Evolutionary conservation across 768 basidiomycete genomes (phyloP), one percentile per base, ranked within the genome.

Genomic region (Lyophyllum shimeji): DNA sequence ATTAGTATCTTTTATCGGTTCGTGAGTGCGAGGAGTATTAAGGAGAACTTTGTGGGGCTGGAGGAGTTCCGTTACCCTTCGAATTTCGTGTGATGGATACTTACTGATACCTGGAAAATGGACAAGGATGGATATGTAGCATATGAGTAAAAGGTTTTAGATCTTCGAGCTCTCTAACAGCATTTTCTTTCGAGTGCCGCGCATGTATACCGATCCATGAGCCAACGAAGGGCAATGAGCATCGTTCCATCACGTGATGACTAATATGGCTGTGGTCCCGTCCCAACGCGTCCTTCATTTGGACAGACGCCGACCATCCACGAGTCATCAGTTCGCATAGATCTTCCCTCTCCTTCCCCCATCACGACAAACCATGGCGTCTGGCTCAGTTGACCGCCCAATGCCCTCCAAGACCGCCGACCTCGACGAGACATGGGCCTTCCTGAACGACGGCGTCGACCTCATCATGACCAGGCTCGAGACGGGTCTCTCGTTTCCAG

Each of bases 391-490:
- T 5, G 33, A 51, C 31, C 29, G 71, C 11, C 63, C 60, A 31
- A 86, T 92, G 82, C 90, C 89, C 0, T 77, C 84, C 46, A 75
- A 83, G 42, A 78, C 72, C 20, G 84, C 90, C 17, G 93, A 94
- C 66, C 80, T 94, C 42, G 82, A 83, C n/a, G 90, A 90, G 58
- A 94, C 91, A 33, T 95, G 93, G 93, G 72, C 80, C 15, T 95
- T 87, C 67, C 82, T 95, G 58, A 86, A 87, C 70, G 84, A 86
- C 39, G 86, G 86, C 50, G 90, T 93, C 56, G 90, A 94, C 75
- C 92, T 93, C 70, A 93, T 94, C 72, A 93, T 94, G 92, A 92
- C 87, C 67, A 86, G 88, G 69, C 80, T 90, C 21, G 90, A 92
- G 67, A 84, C 85, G 4, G 92, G 90, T 55, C 84, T 94, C 31